Percentiles rank a stretch among this genome's conserved stretches.
Conservation (phyloP, 2,329 filamentous ascomycete species). For the Purpureocillium takamizusanense region DNA sequence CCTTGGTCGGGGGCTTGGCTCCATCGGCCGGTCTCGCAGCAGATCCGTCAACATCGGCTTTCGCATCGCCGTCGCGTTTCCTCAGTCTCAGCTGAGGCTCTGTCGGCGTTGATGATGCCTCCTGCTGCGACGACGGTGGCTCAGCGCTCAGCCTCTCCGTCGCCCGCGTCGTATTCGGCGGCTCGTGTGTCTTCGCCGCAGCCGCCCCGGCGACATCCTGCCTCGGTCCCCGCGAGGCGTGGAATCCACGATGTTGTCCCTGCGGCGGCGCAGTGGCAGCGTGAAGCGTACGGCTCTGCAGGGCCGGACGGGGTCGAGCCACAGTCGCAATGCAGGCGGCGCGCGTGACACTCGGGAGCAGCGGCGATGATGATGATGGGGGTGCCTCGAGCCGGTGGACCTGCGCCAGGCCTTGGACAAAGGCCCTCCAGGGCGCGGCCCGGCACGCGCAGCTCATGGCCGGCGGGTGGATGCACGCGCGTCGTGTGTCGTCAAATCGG, state of each 20-base stretch:
- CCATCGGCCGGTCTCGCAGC: neutral
- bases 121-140: neutral
- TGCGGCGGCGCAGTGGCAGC: neutral
- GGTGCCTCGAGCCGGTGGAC: slow-evolving; percentile 22
- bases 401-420: slow-evolving; percentile 35
- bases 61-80: neutral
- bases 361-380: neutral
- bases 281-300: too few relatives aligned
- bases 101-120: neutral
- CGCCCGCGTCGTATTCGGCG: neutral
- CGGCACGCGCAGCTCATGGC: slow-evolving; percentile 41
- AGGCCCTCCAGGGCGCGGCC: slow-evolving; percentile 34
- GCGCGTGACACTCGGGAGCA: neutral
- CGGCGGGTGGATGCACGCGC: neutral
- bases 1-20: neutral
- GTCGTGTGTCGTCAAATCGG: slow-evolving; percentile 2
- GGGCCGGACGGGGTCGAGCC: too few relatives aligned
- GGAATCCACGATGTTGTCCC: slow-evolving; percentile 6
- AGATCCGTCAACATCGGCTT: neutral
- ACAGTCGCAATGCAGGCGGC: too few relatives aligned
- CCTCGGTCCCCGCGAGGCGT: slow-evolving; percentile 9
- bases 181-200: neutral
- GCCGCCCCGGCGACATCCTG: slow-evolving; percentile 8
- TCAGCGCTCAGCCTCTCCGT: neutral
- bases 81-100: neutral